Percentiles rank a stretch among this genome's conserved stretches.
Conservation (phyloP, 202 grass and related monocot species). For the Schoenoplectus triqueter region DNA sequence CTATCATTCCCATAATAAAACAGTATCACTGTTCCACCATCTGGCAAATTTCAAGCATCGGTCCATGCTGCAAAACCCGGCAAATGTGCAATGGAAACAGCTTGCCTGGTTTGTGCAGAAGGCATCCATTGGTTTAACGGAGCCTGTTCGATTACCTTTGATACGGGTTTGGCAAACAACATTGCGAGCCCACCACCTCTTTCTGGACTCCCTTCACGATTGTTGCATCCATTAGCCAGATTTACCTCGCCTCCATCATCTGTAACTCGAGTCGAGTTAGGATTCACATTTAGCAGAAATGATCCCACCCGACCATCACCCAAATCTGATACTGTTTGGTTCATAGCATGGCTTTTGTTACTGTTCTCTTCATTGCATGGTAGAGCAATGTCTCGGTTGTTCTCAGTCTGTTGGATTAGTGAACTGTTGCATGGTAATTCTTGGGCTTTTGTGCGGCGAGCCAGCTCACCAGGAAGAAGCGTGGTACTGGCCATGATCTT, state of each 20-base stretch:
- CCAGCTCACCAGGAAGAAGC: constrained; percentile 68
- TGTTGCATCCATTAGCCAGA: constrained; percentile 48
- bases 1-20: constrained; percentile 29
- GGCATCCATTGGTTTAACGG: constrained; percentile 65
- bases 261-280: neutral
- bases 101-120: constrained; percentile 38
- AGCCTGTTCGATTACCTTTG: constrained; percentile 46
- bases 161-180: constrained; percentile 65
- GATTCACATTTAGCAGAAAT: constrained; percentile 24
- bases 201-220: constrained; percentile 63
- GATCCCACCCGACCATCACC: constrained; percentile 24
- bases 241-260: constrained; percentile 30
- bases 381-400: constrained; percentile 31
- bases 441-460: constrained; percentile 58
- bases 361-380: constrained; percentile 28
- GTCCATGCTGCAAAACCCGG: constrained; percentile 83
- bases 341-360: constrained; percentile 32
- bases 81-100: constrained; percentile 77
- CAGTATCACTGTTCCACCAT: neutral
- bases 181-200: constrained; percentile 62
- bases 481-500: constrained; percentile 97
- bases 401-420: constrained; percentile 18
- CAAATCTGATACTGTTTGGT: neutral
- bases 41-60: constrained; percentile 49
- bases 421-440: constrained; percentile 23